Evolutionary conservation across 371 early-diverging fungal genomes (phyloP).

Genomic region (Circinella minor): DNA sequence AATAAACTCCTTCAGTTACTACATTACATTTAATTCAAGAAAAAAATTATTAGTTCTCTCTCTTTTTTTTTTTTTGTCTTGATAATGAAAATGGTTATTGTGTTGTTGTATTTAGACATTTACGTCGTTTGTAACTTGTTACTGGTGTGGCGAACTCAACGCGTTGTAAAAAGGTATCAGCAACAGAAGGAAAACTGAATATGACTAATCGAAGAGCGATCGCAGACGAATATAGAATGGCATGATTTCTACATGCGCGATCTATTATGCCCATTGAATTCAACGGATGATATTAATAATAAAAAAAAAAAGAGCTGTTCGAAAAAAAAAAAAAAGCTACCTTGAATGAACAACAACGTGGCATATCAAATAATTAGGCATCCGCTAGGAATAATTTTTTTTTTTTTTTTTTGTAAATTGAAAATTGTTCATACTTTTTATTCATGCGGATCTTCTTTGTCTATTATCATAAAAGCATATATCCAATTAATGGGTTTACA

Average conservation of each 20-base stretch:
- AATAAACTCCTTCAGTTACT: conserved; percentile 89
- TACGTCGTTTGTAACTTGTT: conserved; percentile 84
- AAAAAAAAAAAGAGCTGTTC: background rate
- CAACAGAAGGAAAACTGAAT: conserved; percentile 52
- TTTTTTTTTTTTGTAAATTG: too few species aligned
- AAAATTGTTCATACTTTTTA: too few species aligned
- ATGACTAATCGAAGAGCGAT: conserved; percentile 50
- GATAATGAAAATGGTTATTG: too few species aligned
- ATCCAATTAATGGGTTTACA: too few species aligned
- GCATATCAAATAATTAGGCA: too few species aligned
- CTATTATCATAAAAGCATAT: too few species aligned
- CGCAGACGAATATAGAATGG: conserved; percentile 25
- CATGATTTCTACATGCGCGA: conserved; percentile 10
- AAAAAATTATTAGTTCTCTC: background rate
- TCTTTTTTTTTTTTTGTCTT: too few species aligned
- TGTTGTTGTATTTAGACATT: conserved; percentile 5
- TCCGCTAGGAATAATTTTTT: too few species aligned
- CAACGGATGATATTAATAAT: background rate
- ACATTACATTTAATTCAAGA: background rate
- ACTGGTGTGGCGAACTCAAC: conserved; percentile 87
- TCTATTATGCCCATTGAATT: conserved; percentile 8
- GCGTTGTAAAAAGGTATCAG: conserved; percentile 49
- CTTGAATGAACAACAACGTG: too few species aligned
- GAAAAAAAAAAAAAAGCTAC: too few species aligned
- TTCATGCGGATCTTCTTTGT: too few species aligned